phyloP scores from a whole-genome alignment of 768 basidiomycete genomes.

The Mycena olivaceomarginata region DNA sequence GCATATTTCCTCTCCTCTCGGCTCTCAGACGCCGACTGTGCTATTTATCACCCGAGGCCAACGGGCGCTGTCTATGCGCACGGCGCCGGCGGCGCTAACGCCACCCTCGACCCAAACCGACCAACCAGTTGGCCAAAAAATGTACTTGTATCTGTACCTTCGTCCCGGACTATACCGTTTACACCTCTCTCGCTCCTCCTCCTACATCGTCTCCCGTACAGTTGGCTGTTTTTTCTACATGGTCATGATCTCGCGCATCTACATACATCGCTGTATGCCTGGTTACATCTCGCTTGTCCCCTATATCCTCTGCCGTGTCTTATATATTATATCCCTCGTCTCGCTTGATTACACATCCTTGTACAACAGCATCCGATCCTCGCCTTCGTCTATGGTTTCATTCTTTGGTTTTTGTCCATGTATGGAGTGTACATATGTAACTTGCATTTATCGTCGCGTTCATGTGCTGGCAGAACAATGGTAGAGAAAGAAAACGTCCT shows the following conservation, averaged over 20 bases:
- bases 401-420: too few relatives aligned
- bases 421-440: too few relatives aligned
- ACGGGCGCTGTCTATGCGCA: background rate
- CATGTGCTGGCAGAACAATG: too few relatives aligned
- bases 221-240: constrained; percentile 5
- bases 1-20: constrained; percentile 17
- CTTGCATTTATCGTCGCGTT: too few relatives aligned
- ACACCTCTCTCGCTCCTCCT: constrained; percentile 9
- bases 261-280: constrained; percentile 8
- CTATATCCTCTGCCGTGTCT: constrained; percentile 1
- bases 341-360: background rate
- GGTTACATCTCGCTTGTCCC: constrained; percentile 7
- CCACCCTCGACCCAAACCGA: background rate
- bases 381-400: background rate
- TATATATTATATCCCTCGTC: background rate
- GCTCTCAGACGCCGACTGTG: background rate
- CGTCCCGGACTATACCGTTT: constrained; percentile 17
- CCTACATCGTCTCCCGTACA: constrained; percentile 2
- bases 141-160: constrained; percentile 23
- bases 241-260: constrained; percentile 5
- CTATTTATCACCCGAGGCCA: constrained; percentile 8
- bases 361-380: constrained; percentile 7
- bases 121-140: constrained; percentile 7
- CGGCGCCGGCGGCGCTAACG: background rate
- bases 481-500: too few relatives aligned